Conservation (phyloP, 805 yeast species). For the Cyberlindnera petersonii region DNA sequence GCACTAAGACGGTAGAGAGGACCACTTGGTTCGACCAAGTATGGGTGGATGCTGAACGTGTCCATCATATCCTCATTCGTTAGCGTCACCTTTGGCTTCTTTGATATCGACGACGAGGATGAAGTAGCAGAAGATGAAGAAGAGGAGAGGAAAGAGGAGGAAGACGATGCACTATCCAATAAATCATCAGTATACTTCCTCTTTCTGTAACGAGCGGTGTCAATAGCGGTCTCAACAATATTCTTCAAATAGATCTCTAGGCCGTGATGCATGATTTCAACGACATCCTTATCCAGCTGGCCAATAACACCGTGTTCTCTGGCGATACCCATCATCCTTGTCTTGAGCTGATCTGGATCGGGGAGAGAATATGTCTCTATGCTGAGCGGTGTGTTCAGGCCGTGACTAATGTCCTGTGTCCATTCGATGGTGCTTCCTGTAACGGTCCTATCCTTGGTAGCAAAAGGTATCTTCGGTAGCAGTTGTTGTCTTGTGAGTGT, state of each 20-base stretch:
- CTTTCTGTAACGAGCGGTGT: slow-evolving; percentile 60
- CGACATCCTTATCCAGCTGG: slow-evolving; percentile 66
- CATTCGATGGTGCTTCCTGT: slow-evolving; percentile 60
- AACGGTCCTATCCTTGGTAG: slow-evolving; percentile 28
- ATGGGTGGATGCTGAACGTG: slow-evolving; percentile 61
- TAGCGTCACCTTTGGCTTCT: slow-evolving; percentile 36
- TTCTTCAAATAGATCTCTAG: slow-evolving; percentile 75
- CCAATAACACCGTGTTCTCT: slow-evolving; percentile 90
- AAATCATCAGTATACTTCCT: slow-evolving; percentile 37
- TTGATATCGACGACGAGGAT: too few relatives aligned
- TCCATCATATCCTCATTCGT: slow-evolving; percentile 67
- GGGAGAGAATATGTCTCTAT: slow-evolving; percentile 80
- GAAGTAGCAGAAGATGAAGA: slow-evolving; percentile 1
- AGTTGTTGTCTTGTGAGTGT: slow-evolving; percentile 59
- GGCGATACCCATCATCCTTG: slow-evolving; percentile 74
- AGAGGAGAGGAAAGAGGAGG: too few relatives aligned
- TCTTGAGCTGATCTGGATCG: slow-evolving; percentile 62
- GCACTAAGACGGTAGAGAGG: slow-evolving; percentile 48
- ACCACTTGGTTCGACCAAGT: slow-evolving; percentile 64
- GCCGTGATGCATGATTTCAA: slow-evolving; percentile 77
- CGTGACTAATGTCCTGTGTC: slow-evolving; percentile 90
- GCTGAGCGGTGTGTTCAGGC: slow-evolving; percentile 76
- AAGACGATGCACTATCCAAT: slow-evolving; percentile 1
- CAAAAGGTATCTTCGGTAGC: slow-evolving; percentile 79
- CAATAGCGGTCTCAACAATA: slow-evolving; percentile 70